These are phyloP conservation scores for Cercospora canescens DNA, from an alignment of 2,329 filamentous ascomycete genomes.

Conservation along the genomic window DNA sequence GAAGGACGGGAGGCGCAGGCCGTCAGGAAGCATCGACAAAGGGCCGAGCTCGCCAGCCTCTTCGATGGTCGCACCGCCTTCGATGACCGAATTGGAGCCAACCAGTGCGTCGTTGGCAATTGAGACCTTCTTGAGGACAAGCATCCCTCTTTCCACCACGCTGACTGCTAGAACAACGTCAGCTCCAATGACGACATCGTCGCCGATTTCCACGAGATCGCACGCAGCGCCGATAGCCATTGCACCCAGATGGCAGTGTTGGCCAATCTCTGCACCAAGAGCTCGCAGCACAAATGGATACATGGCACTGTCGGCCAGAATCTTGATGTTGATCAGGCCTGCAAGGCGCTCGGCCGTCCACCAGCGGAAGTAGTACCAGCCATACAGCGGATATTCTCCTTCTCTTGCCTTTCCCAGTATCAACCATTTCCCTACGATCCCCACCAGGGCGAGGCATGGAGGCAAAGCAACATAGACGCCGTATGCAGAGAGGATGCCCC, in stretches of 20 bases:
- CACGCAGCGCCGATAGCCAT: constrained; percentile 23
- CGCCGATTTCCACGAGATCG: constrained; percentile 29
- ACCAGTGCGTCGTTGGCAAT: constrained; percentile 23
- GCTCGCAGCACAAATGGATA: constrained; percentile 25
- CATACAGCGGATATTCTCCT: constrained; percentile 60
- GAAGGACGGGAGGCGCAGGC: constrained; percentile 21
- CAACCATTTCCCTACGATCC: constrained; percentile 54
- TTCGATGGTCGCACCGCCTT: constrained; percentile 26
- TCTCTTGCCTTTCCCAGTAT: constrained; percentile 54
- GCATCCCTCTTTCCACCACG: constrained; percentile 25
- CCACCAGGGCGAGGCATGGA: constrained; percentile 34
- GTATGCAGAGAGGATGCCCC: constrained; percentile 24
- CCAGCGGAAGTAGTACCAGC: constrained; percentile 58
- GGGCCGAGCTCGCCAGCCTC: constrained; percentile 27
- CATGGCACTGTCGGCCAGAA: constrained; percentile 24
- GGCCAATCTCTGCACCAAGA: constrained; percentile 27
- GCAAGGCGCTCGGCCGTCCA: constrained; percentile 46
- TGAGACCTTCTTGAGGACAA: constrained; percentile 27
- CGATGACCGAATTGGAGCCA: constrained; percentile 26
- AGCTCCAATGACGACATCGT: constrained; percentile 27
- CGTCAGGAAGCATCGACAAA: constrained; percentile 27
- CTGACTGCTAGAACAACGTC: constrained; percentile 26
- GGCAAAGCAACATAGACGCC: constrained; percentile 24
- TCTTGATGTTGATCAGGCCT: constrained; percentile 21
- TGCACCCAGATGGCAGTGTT: constrained; percentile 26